Conservation (phyloP, 176 grass and related monocot species). For the Cocos nucifera region DNA sequence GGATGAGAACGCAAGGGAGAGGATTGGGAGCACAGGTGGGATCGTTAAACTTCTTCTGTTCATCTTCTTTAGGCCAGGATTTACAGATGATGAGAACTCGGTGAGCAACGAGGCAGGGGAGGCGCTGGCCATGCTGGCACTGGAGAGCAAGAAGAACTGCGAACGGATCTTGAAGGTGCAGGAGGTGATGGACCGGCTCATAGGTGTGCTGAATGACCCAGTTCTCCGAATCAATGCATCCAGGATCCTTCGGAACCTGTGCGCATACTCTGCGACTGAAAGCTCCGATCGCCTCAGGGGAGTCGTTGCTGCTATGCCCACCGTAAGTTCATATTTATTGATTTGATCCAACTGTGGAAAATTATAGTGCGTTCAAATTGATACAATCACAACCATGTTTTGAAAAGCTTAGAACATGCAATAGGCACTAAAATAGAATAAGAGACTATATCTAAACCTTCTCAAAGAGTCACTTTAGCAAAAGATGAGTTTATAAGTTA, state of each 20-base stretch:
- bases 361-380: no score
- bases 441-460: no score
- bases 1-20: slow-evolving; percentile 9
- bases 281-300: no score
- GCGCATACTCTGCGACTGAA: no score
- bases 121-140: slow-evolving; percentile 12
- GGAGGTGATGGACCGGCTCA: not conserved
- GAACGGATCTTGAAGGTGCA: slow-evolving; percentile 4
- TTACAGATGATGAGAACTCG: not conserved
- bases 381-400: no score
- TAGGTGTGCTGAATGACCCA: not conserved
- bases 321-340: no score
- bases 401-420: no score
- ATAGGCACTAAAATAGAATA: no score
- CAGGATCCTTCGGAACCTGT: not conserved
- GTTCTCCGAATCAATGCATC: not conserved
- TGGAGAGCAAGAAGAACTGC: slow-evolving; percentile 22
- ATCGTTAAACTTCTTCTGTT: slow-evolving; percentile 6
- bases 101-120: slow-evolving; percentile 4
- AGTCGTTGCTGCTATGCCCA: no score
- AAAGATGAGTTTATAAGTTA: no score
- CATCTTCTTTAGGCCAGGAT: slow-evolving; percentile 6
- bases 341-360: no score
- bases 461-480: no score
- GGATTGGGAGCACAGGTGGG: slow-evolving; percentile 21